Evolutionary conservation across 352 stramenopile genomes (phyloP).

Genomic region (Albugo candida): DNA sequence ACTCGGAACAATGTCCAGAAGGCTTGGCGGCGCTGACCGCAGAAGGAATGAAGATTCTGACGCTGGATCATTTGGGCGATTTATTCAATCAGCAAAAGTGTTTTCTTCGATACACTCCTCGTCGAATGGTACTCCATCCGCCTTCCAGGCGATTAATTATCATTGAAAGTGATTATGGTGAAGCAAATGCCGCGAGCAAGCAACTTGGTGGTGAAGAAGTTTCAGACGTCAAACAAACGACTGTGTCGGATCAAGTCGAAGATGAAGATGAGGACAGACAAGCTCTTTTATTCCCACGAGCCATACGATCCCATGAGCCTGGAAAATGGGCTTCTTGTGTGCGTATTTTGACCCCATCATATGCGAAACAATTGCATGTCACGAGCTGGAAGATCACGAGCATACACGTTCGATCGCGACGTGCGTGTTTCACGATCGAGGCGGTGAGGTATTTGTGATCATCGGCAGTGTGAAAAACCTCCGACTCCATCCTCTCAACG

Average conservation of each 20-base stretch:
- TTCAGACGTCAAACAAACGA: neutral
- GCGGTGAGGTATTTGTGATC: constrained; percentile 92
- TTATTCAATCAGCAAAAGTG: constrained; percentile 94
- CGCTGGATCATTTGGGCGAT: constrained; percentile 87
- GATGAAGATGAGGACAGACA: constrained; percentile 77
- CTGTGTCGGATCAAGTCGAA: constrained; percentile 37
- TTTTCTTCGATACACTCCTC: constrained; percentile 93
- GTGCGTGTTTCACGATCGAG: constrained; percentile 89
- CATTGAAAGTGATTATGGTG: constrained; percentile 97
- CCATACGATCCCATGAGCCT: constrained; percentile 29
- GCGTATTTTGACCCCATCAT: constrained; percentile 93
- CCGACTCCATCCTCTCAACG: constrained; percentile 62
- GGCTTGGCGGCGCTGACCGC: constrained; percentile 92
- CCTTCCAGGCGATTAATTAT: constrained; percentile 80
- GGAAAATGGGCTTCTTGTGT: constrained; percentile 94
- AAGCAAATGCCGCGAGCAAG: constrained; percentile 86
- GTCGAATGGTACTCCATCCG: constrained; percentile 85
- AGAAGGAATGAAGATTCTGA: constrained; percentile 95
- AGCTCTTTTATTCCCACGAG: constrained; percentile 41
- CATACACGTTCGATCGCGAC: constrained; percentile 84
- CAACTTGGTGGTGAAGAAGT: constrained; percentile 16
- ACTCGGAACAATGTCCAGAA: constrained; percentile 89
- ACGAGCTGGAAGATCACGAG: constrained; percentile 90
- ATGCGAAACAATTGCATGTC: constrained; percentile 63
- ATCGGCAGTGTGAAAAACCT: constrained; percentile 93